Evolutionary conservation across 2,329 filamentous ascomycete genomes (phyloP).

Genomic region (Tolypocladium cylindrosporum): DNA sequence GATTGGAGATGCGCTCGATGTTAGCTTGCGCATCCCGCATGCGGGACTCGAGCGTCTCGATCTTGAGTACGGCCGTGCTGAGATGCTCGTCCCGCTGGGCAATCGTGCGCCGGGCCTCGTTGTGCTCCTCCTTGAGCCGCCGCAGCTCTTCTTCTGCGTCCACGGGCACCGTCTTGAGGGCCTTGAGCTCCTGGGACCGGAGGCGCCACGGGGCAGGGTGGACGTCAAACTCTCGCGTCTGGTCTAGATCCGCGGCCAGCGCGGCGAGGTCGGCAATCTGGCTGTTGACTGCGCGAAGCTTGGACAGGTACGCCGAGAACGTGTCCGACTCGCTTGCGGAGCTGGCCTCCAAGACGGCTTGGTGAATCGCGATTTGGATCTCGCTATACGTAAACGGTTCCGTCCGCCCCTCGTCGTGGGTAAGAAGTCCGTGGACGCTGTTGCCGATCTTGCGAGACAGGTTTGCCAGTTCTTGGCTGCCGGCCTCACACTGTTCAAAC

Average conservation of each 20-base stretch:
- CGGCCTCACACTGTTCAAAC: constrained; percentile 60
- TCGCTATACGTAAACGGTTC: constrained; percentile 59
- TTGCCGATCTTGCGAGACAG: constrained; percentile 59
- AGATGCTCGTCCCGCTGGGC: constrained; percentile 70
- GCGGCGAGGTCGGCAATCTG: constrained; percentile 62
- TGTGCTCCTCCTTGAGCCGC: constrained; percentile 68
- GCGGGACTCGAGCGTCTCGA: constrained; percentile 81
- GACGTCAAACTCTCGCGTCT: constrained; percentile 71
- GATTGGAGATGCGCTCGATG: constrained; percentile 55
- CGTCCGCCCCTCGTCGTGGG: constrained; percentile 57
- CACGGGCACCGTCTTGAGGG: constrained; percentile 68
- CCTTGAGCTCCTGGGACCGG: constrained; percentile 70
- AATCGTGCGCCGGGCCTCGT: constrained; percentile 63
- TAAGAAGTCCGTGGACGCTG: constrained; percentile 54
- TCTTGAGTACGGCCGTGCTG: constrained; percentile 82
- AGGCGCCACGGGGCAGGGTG: constrained; percentile 71
- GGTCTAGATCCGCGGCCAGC: constrained; percentile 59
- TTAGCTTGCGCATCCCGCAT: constrained; percentile 79
- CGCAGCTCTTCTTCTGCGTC: constrained; percentile 81
- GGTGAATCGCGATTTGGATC: constrained; percentile 52
- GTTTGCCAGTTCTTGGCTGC: constrained; percentile 53
- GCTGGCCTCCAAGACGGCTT: constrained; percentile 37
- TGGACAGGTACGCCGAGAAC: constrained; percentile 57
- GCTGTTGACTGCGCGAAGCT: constrained; percentile 53
- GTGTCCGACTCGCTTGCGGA: constrained; percentile 54